Evolutionary conservation across 805 yeast genomes (phyloP).

Genomic region (Zygosaccharomyces bailii): DNA sequence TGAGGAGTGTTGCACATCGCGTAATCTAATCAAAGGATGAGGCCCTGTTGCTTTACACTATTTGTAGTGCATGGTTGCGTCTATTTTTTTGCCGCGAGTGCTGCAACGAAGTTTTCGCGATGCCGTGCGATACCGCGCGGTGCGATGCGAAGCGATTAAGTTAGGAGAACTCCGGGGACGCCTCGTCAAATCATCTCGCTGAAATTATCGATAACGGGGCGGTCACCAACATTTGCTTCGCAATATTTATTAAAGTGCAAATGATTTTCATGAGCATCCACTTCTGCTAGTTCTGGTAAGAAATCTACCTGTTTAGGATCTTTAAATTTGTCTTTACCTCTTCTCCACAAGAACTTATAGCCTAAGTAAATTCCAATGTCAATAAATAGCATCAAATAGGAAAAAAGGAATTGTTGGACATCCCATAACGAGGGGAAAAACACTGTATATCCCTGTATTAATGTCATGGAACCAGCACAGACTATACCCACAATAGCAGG

Average conservation of each 20-base stretch:
- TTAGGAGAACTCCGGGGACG: not conserved
- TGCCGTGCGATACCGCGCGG: not conserved
- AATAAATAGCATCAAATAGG: slow-evolving; percentile 68
- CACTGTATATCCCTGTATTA: slow-evolving; percentile 65
- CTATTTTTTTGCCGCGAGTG: not conserved
- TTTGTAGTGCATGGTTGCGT: not conserved
- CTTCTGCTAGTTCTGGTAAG: slow-evolving; percentile 50
- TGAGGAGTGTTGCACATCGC: not conserved
- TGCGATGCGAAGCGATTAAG: not conserved
- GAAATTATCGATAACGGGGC: not conserved
- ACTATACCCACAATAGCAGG: slow-evolving; percentile 48
- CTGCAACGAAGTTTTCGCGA: not conserved
- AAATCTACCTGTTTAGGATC: slow-evolving; percentile 51
- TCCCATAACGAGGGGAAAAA: slow-evolving; percentile 68
- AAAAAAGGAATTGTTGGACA: slow-evolving; percentile 58
- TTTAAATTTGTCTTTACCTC: slow-evolving; percentile 46
- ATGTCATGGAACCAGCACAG: slow-evolving; percentile 48
- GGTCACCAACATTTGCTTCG: not conserved
- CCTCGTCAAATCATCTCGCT: not conserved
- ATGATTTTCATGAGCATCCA: slow-evolving; percentile 52
- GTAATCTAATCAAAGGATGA: not conserved
- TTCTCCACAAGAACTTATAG: slow-evolving; percentile 46
- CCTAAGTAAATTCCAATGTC: slow-evolving; percentile 45
- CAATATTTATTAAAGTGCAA: not conserved
- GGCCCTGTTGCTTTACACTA: not conserved